Base-by-base conservation (phyloP, 2,329 filamentous ascomycete genomes). In the Sordariomycetes sp. region DNA sequence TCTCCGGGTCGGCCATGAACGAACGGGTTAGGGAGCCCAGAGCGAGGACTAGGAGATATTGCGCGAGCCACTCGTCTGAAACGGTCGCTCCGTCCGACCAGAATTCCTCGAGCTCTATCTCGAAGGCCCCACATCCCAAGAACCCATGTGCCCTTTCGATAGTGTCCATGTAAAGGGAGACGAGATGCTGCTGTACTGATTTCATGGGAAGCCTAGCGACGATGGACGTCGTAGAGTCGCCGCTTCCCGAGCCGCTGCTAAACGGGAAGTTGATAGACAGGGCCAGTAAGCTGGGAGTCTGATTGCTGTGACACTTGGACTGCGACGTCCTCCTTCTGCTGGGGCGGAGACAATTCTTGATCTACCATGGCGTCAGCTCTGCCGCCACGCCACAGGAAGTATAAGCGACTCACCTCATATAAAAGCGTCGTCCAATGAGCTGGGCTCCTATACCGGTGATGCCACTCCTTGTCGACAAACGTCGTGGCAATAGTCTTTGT, bases 81-180 rank as follows among this genome's bases (percentile, higher is more conserved):
- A 22, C n/a, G 40, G 40, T 65, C 48, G 63, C 70, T 66, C 8
- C 62, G 25, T 67, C 69, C 69, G 58, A 69, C 71, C n/a, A 64
- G 59, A 1, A 51, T 25, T 51, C 48, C 25, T 51, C 18, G 1
- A 71, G 59, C 58, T 72, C 69, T 12, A 57, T 59, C 43, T 57
- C 59, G 50, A 72, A 72, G 18, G 63, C 58, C n/a, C 64, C 59
- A 1, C 67, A 43, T 37, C 71, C 68, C 14, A 72, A 60, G 32
- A 72, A 65, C 2, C 69, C 69, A 54, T 70, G 70, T 20, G 70
- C 67, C 25, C 63, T 63, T 55, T 72, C 70, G 24, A 71, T 63
- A 1, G 67, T 61, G 46, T 68, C 58, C 50, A 54, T 54, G 20
- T 28, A 54, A 54, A 32, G 52, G 10, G 52, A 54, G n/a, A 51